Base-by-base conservation (phyloP, 495 filamentous ascomycete genomes). In the Paragyromitra xinjiangensis region DNA sequence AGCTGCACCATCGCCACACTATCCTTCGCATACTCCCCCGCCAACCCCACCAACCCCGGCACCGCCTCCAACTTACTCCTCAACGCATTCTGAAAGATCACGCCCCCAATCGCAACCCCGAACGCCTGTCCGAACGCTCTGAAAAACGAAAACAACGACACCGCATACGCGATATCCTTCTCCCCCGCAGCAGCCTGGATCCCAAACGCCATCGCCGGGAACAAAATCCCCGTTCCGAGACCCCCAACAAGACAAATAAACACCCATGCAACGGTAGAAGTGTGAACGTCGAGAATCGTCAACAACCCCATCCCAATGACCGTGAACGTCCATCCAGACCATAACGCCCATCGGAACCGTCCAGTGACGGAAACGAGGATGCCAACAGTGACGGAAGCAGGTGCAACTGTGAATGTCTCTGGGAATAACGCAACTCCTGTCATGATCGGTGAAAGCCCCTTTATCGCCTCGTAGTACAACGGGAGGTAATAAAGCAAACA, bases 381-480 rank as follows among this genome's bases (percentile, higher is more conserved):
- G 0, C 88, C 88, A 8, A 87, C 86, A 11, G 87, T 72, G 34
- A 88, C 81, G 9, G 85, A 84, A 9, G 87, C 85, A 9, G 86
- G 84, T 2, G 87, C 81, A 0, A 88, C 84, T 0, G 87, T 84
- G 19, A 88, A 87, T 6, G 88, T 89, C 69, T 87, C 84, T 0
- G 90, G 89, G 65, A 92, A 85, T 5, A 92, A 78, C 1, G 88
- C 85, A 4, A 93, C 83, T 7, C 91, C 91, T 0, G 89, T 83
- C 14, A 90, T 77, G 55, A 90, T 88, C 0, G 88, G 85, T 6
- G 85, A 83, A 73, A 88, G 86, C 39, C 85, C 86, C 75, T 91
- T 89, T 40, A 91, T 87, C 7, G 88, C 89, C 78, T 90, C 86
- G 74, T 89, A 92, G 83, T 91, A 94, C 0, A 94, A 83, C 0